These are phyloP conservation scores for Cucumis hystrix DNA, from an alignment of 306 rosid species.

Conservation along the genomic window DNA sequence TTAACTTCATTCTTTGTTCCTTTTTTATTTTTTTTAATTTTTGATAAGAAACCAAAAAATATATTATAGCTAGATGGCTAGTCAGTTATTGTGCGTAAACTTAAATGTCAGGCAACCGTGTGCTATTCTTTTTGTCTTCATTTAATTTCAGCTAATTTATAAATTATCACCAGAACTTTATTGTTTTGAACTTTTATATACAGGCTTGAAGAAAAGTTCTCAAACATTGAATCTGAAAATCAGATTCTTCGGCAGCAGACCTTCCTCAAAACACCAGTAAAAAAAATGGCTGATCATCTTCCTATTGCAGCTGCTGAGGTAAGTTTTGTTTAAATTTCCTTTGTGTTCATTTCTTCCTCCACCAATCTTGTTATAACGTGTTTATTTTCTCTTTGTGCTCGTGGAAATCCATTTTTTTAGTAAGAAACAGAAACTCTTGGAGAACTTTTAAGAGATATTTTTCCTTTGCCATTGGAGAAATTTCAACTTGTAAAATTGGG, in stretches of 20 bases:
- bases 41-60: background rate
- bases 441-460: background rate
- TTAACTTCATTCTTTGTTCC: background rate
- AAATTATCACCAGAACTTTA: conserved; percentile 5
- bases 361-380: background rate
- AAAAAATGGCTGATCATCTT: conserved; percentile 48
- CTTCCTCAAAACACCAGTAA: conserved; percentile 38
- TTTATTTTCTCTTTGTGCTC: background rate
- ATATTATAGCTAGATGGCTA: background rate
- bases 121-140: background rate
- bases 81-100: background rate
- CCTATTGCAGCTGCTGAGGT: conserved; percentile 40
- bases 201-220: conserved; percentile 91
- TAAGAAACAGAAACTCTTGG: background rate
- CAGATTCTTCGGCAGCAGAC: conserved; percentile 76
- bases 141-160: conserved; percentile 8
- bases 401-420: background rate
- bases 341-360: background rate
- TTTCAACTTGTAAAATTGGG: background rate
- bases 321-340: conserved; percentile 13
- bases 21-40: background rate
- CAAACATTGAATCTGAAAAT: conserved; percentile 74
- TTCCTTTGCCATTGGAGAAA: background rate
- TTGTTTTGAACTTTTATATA: conserved; percentile 11
- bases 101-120: background rate